Evolutionary conservation across 208 protist species (phyloP), one percentile per base, ranked within the genome.

Genomic region (Leishmania arabica): DNA sequence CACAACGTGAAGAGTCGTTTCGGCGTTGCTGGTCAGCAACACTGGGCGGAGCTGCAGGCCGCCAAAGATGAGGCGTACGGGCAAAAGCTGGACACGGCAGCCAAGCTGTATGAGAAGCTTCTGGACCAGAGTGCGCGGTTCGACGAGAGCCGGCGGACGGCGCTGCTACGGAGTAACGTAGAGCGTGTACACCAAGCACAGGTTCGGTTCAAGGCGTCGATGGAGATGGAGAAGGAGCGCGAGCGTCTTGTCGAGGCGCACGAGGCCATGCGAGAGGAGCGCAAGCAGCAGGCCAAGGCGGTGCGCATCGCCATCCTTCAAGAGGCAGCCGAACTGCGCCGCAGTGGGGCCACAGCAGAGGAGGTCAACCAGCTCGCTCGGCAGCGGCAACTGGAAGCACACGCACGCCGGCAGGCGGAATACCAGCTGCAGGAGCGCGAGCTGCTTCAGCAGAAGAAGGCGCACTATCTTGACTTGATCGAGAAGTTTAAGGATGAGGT

Each of bases 21-120:
- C 76, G 95, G 93, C 51, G 78, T 95, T 15, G 95, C 95, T 3
- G 95, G 95, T 9, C 80, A 92, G 78, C 90, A 96, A 80, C 95
- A 97, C 86, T 97, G 95, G 93, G 85, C 87, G 15, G 90, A 94
- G 84, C 88, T 97, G 81, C 95, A 97, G 87, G 85, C 84, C 34
- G 93, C 88, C 15, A 97, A 97, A 83, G 95, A 97, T 75, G 89
- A 86, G 40, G 81, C 83, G 21, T 97, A 97, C 84, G 84, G 88
- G 31, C 70, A 85, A 73, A 97, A 97, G 83, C 78, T 97, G 45
- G 91, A 96, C 78, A 81, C 86, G 1, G 92, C 95, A 19, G 90
- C 93, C 11, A 84, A 90, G 65, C 85, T 96, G 40, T 97, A 95
- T 76, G 85, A 93, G 78, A 79, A 92, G 84, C 89, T 97, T 53